phyloP scores from a whole-genome alignment of 2,329 filamentous ascomycete genomes.

The Nothophaeocryptopus gaeumannii region DNA sequence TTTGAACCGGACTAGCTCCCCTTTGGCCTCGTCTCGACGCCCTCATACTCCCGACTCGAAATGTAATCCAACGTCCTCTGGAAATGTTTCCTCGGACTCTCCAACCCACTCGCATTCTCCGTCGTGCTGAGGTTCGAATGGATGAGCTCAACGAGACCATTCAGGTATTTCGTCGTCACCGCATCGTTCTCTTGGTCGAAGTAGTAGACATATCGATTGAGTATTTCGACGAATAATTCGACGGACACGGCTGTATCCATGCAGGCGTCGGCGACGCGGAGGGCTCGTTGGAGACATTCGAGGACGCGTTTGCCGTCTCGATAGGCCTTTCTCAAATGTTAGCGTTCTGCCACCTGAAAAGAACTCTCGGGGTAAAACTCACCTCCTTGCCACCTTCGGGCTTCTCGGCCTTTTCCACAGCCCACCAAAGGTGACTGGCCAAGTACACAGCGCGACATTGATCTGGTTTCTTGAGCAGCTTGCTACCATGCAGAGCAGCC shows the following conservation, averaged over 20 bases:
- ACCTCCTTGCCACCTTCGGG: conserved; percentile 32
- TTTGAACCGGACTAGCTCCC: background rate
- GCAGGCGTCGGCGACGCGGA: conserved; percentile 94
- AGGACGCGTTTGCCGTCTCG: conserved; percentile 96
- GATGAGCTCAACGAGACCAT: conserved; percentile 95
- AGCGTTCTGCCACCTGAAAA: background rate
- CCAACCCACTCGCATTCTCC: conserved; percentile 76
- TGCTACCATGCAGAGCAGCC: conserved; percentile 92
- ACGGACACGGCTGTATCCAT: conserved; percentile 98
- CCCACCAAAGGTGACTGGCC: conserved; percentile 97
- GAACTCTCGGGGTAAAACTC: background rate
- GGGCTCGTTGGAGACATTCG: conserved; percentile 90
- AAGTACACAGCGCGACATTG: conserved; percentile 96
- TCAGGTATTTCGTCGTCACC: conserved; percentile 96
- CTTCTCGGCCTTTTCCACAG: conserved; percentile 66
- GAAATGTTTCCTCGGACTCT: conserved; percentile 91
- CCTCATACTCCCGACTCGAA: conserved; percentile 84
- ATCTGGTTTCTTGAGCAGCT: conserved; percentile 94
- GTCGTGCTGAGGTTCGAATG: conserved; percentile 91
- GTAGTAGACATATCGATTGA: conserved; percentile 98
- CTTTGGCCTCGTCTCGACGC: conserved; percentile 67
- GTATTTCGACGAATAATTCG: conserved; percentile 95
- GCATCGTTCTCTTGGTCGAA: conserved; percentile 99
- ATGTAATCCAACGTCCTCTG: conserved; percentile 94
- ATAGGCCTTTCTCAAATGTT: conserved; percentile 64